Evolutionary conservation across 2,329 filamentous ascomycete species (phyloP).

Genomic region (Aspergillus flavus): DNA sequence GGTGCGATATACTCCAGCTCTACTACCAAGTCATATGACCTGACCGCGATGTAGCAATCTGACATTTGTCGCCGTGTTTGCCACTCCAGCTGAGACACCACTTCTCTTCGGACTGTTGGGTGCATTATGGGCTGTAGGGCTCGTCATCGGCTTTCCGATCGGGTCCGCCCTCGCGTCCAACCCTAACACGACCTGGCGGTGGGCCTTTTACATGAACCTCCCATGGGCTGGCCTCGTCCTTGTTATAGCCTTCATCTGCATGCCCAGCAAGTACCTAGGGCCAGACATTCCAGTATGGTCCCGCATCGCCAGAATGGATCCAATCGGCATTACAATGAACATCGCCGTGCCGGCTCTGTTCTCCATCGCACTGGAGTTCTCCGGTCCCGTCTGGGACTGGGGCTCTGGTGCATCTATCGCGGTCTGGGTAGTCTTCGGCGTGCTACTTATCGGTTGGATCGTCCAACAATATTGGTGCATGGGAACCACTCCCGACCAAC

Average conservation of each 20-base stretch:
- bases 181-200: slow-evolving; percentile 1
- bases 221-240: not conserved
- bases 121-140: slow-evolving; percentile 5
- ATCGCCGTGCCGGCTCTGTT: slow-evolving; percentile 26
- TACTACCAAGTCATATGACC: not conserved
- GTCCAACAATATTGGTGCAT: slow-evolving; percentile 48
- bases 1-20: not conserved
- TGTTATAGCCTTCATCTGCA: not conserved
- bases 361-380: slow-evolving; percentile 48
- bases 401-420: slow-evolving; percentile 46
- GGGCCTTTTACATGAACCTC: slow-evolving; percentile 10
- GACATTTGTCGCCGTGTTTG: slow-evolving; percentile 5
- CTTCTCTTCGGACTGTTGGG: slow-evolving; percentile 1
- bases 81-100: slow-evolving; percentile 1
- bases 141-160: slow-evolving; percentile 3
- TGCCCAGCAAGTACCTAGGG: slow-evolving; percentile 11
- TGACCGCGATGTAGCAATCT: not conserved
- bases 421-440: slow-evolving; percentile 50
- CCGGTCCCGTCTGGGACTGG: slow-evolving; percentile 54
- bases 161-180: slow-evolving; percentile 1
- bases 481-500: slow-evolving; percentile 45
- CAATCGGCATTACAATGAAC: slow-evolving; percentile 9
- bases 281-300: slow-evolving; percentile 1
- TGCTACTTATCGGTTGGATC: slow-evolving; percentile 47
- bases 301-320: slow-evolving; percentile 5